Percentiles rank a stretch among this genome's conserved stretches.
These are phyloP conservation scores for Starmerella apicola DNA, from an alignment of 805 yeast genomes.

Conservation along the genomic window DNA sequence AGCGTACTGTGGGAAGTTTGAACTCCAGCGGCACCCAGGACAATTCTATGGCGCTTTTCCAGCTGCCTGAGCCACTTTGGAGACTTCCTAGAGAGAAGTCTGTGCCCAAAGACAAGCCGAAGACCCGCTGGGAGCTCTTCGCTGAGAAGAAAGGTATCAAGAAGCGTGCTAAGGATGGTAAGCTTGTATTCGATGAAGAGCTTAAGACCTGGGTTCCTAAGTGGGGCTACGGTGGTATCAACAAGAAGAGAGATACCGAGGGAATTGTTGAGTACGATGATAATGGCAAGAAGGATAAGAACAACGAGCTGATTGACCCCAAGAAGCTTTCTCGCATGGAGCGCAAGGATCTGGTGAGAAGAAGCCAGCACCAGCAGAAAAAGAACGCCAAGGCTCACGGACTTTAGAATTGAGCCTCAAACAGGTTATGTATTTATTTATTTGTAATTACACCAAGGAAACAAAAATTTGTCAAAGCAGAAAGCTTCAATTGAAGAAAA, in stretches of 20 bases:
- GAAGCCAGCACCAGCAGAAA: slow-evolving; percentile 74
- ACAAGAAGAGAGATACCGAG: slow-evolving; percentile 74
- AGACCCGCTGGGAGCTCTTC: slow-evolving; percentile 93
- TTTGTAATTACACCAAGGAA: too few relatives aligned
- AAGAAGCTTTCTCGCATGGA: slow-evolving; percentile 69
- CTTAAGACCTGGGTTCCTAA: slow-evolving; percentile 92
- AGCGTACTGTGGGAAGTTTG: slow-evolving; percentile 65
- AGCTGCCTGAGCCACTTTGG: slow-evolving; percentile 72
- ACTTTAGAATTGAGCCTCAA: slow-evolving; percentile 1
- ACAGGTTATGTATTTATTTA: too few relatives aligned
- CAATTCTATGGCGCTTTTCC: slow-evolving; percentile 69
- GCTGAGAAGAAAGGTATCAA: slow-evolving; percentile 92
- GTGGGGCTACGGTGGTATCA: slow-evolving; percentile 95
- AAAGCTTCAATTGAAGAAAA: too few relatives aligned
- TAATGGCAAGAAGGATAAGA: slow-evolving; percentile 28
- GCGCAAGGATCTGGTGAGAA: slow-evolving; percentile 72
- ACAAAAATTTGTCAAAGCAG: too few relatives aligned
- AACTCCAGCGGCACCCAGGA: slow-evolving; percentile 46
- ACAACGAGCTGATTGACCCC: slow-evolving; percentile 66
- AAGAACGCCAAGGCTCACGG: slow-evolving; percentile 37
- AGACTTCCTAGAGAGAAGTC: slow-evolving; percentile 90
- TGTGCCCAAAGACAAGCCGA: slow-evolving; percentile 81
- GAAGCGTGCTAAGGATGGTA: slow-evolving; percentile 80
- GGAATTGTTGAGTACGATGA: slow-evolving; percentile 95
- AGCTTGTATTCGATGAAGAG: slow-evolving; percentile 79